Evolutionary conservation across 176 grass and related monocot genomes (phyloP).

Genomic region (Oryza nivara): DNA sequence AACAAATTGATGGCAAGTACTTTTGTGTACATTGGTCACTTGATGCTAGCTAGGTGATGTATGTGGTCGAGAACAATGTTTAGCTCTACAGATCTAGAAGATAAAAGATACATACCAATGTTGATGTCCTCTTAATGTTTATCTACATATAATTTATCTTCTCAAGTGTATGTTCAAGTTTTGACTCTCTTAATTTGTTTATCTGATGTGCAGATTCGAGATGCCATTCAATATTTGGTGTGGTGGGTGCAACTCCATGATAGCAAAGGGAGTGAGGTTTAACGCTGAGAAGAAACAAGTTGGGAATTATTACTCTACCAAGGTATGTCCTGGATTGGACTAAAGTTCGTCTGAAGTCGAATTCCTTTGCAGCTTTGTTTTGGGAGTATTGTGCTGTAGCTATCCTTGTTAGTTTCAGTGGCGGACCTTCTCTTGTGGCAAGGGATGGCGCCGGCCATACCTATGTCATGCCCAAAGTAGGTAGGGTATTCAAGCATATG

Average conservation of each 20-base stretch:
- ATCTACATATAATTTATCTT: not conserved
- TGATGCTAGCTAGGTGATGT: not conserved
- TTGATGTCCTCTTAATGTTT: not conserved
- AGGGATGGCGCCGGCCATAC: too few species aligned
- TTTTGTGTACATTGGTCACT: not conserved
- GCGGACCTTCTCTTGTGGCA: too few species aligned
- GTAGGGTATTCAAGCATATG: too few species aligned
- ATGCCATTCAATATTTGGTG: slow-evolving; percentile 99
- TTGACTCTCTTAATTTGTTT: slow-evolving; percentile 1
- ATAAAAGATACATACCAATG: not conserved
- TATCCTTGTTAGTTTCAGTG: not conserved
- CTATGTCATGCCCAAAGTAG: too few species aligned
- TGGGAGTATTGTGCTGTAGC: not conserved
- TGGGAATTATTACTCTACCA: slow-evolving; percentile 97
- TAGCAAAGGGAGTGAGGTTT: slow-evolving; percentile 98
- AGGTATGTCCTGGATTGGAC: slow-evolving; percentile 44
- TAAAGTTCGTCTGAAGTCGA: not conserved
- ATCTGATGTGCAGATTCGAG: slow-evolving; percentile 67
- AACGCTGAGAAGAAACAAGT: slow-evolving; percentile 99
- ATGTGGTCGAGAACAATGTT: not conserved
- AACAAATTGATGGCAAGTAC: not conserved
- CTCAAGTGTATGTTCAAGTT: not conserved
- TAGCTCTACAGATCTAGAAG: not conserved
- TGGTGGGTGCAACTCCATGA: slow-evolving; percentile 98
- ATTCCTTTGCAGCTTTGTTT: not conserved